These are phyloP conservation scores for Cudoniella acicularis DNA, from an alignment of 495 filamentous ascomycete species.

Conservation along the genomic window DNA sequence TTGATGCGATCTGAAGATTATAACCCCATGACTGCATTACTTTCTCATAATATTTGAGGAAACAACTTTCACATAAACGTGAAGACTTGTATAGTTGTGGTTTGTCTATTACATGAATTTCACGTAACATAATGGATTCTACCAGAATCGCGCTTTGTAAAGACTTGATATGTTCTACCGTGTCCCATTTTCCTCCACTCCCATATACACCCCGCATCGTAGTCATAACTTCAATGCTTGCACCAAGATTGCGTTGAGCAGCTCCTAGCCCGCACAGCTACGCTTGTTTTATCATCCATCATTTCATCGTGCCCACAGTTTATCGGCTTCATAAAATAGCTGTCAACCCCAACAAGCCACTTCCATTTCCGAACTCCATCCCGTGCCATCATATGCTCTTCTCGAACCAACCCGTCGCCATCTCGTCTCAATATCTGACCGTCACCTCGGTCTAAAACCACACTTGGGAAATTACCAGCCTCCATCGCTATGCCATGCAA, in stretches of 20 bases:
- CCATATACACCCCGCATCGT: too few relatives aligned
- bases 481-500: constrained; percentile 2
- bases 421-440: neutral
- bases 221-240: too few relatives aligned
- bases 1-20: too few relatives aligned
- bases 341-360: neutral
- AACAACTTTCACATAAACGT: too few relatives aligned
- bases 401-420: neutral
- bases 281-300: constrained; percentile 1
- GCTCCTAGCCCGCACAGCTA: neutral
- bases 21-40: too few relatives aligned
- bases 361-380: neutral
- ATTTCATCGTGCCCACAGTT: neutral
- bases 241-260: neutral
- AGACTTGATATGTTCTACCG: too few relatives aligned
- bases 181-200: too few relatives aligned
- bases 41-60: too few relatives aligned
- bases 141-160: too few relatives aligned
- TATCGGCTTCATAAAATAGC: neutral
- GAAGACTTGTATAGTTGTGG: too few relatives aligned
- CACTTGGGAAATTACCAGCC: neutral
- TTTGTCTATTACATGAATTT: too few relatives aligned
- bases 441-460: neutral
- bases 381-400: constrained; percentile 23
- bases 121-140: too few relatives aligned